phyloP scores from a whole-genome alignment of 345 rosid species.

The Bruguiera parviflora region DNA sequence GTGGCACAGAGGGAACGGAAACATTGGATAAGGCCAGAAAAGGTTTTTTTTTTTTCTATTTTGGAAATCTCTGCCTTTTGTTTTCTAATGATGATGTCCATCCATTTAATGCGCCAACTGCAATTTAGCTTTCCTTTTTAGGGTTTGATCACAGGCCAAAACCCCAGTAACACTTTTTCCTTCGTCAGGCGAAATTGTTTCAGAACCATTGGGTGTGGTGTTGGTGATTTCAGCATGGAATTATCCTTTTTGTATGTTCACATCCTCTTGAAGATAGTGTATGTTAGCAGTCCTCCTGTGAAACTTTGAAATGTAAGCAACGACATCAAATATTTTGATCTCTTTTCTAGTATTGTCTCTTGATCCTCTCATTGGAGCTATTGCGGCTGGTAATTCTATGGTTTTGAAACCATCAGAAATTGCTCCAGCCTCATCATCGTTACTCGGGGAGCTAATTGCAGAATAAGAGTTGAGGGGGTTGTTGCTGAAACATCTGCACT shows the following conservation, averaged over 20 bases:
- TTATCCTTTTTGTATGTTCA: slow-evolving; percentile 74
- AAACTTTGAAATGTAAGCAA: neutral
- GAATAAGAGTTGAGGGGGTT: slow-evolving; percentile 80
- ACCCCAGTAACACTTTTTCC: slow-evolving; percentile 78
- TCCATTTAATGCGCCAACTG: too few relatives aligned
- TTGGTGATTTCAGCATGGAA: slow-evolving; percentile 94
- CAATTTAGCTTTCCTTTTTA: too few relatives aligned
- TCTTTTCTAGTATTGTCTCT: slow-evolving; percentile 65
- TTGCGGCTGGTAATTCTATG: slow-evolving; percentile 86
- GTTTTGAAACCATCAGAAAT: slow-evolving; percentile 93
- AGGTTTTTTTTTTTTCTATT: slow-evolving; percentile 34
- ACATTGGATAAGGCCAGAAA: slow-evolving; percentile 77
- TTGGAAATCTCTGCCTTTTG: too few relatives aligned
- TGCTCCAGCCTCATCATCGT: slow-evolving; percentile 70
- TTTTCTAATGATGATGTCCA: too few relatives aligned
- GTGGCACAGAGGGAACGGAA: slow-evolving; percentile 66
- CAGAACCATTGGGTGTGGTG: slow-evolving; percentile 91
- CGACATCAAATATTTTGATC: slow-evolving; percentile 1
- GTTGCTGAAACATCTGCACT: slow-evolving; percentile 69
- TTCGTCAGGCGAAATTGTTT: slow-evolving; percentile 81
- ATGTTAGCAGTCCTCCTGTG: neutral
- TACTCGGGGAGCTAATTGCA: slow-evolving; percentile 58
- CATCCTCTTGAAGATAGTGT: slow-evolving; percentile 8
- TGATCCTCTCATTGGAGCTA: slow-evolving; percentile 92
- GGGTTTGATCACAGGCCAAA: slow-evolving; percentile 45